Evolutionary conservation across 805 yeast species (phyloP).

Genomic region (Starmerella riodocensis): DNA sequence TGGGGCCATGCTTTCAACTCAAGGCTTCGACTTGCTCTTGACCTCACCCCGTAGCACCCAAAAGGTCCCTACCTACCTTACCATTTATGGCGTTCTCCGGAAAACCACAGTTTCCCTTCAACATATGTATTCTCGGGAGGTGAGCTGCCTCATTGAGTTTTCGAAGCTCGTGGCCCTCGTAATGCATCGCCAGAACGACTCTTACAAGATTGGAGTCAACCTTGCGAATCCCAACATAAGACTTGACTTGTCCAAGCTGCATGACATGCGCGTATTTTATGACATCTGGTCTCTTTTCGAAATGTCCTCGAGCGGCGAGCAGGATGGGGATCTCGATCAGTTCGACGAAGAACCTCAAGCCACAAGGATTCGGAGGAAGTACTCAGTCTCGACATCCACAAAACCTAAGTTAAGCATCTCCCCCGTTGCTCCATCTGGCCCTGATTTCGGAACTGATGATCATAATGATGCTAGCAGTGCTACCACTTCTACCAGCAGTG

Average conservation of each 20-base stretch:
- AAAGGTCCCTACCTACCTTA: conserved; percentile 27
- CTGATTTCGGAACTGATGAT: too few relatives aligned
- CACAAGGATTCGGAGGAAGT: too few relatives aligned
- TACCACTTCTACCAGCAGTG: too few relatives aligned
- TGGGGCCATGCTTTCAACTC: conserved; percentile 67
- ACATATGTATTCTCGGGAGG: conserved; percentile 81
- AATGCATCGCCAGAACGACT: conserved; percentile 8
- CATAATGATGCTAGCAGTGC: too few relatives aligned
- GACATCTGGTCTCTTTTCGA: conserved; percentile 21
- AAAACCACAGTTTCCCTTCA: conserved; percentile 60
- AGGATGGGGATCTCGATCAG: too few relatives aligned
- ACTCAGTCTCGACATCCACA: too few relatives aligned
- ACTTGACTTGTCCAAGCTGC: conserved; percentile 70
- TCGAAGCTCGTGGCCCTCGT: conserved; percentile 5
- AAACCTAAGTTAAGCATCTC: too few relatives aligned
- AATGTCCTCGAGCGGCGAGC: conserved; percentile 8
- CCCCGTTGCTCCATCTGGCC: too few relatives aligned
- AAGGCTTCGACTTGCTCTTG: conserved; percentile 50
- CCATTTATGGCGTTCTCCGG: conserved; percentile 38
- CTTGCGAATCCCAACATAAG: conserved; percentile 40
- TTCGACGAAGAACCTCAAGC: too few relatives aligned
- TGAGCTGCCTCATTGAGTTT: conserved; percentile 42
- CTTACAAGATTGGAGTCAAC: conserved; percentile 31
- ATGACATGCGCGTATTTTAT: conserved; percentile 63
- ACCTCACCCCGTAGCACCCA: conserved; percentile 20